phyloP scores from a whole-genome alignment of 2,329 filamentous ascomycete genomes.

The Parastagonospora nodorum region DNA sequence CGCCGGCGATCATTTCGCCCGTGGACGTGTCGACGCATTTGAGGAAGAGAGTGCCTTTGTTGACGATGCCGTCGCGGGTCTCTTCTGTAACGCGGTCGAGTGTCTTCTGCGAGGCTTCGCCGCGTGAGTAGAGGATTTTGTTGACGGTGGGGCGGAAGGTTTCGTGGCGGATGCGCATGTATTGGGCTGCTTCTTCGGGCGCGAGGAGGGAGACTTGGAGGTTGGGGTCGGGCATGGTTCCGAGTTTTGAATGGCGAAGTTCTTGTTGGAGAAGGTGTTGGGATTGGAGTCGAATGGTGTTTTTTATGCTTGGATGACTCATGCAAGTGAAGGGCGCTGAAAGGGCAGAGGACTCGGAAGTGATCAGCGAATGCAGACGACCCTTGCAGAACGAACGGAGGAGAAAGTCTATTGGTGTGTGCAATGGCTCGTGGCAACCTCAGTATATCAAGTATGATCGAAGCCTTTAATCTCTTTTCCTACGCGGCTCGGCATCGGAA shows the following conservation, averaged over 20 bases:
- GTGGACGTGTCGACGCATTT: conserved; percentile 35
- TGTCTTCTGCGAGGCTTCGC: conserved; percentile 33
- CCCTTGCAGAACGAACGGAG: too few species aligned
- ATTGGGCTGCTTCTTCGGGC: conserved; percentile 33
- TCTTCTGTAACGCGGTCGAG: conserved; percentile 26
- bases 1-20: conserved; percentile 35
- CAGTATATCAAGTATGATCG: too few species aligned
- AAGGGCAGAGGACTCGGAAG: too few species aligned
- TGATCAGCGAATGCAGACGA: too few species aligned
- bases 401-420: too few species aligned
- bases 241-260: conserved; percentile 21
- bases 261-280: background rate
- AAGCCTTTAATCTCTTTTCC: too few species aligned
- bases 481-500: too few species aligned
- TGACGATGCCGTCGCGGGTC: conserved; percentile 26
- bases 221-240: conserved; percentile 24
- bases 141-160: conserved; percentile 40
- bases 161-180: conserved; percentile 38
- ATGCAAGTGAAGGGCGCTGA: too few species aligned
- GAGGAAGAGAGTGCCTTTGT: conserved; percentile 32
- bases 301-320: too few species aligned
- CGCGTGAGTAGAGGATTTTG: conserved; percentile 39
- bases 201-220: conserved; percentile 34
- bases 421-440: too few species aligned
- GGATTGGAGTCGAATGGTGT: background rate